Evolutionary conservation across 306 rosid genomes (phyloP), one percentile per base, ranked within the genome.

Genomic region (Cicer chorassanicum): DNA sequence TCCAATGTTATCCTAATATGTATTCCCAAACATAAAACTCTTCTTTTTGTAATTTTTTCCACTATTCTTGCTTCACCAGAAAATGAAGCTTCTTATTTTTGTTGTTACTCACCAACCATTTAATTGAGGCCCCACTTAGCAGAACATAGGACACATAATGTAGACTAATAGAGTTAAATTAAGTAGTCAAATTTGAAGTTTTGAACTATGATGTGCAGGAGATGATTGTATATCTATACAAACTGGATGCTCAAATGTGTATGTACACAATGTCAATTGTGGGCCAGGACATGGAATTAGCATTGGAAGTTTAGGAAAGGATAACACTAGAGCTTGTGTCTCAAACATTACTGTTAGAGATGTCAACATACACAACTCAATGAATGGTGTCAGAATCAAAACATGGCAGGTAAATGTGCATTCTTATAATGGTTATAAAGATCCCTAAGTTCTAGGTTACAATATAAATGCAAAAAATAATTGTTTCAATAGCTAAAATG

Each of bases 281-380:
- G 97, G 99, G 12, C 99, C 99, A 49, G 99, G 99, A 61, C 99
- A 94, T 64, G 98, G 98, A 80, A 93, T 93, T 88, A 94, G 97
- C 95, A 94, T 94, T 60, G 98, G 98, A 76, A 36, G 98, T 83
- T 87, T 94, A 45, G 98, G 99, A 61, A 90, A 84, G 82, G 97
- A 85, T 72, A 89, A 90, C 81, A 90, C 95, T 19, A 86, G 88
- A 80, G 97, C 99, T n/a, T 94, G 99, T 70, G 99, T 94, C 81
- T 87, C 97, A 44, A 94, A 94, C 84, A 92, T 94, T 82, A 94
- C 99, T 2, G 70, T 94, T 75, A 89, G 97, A 57, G 97, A 94
- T 48, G 86, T 94, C 36, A 82, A 42, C 57, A 90, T 94, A 84
- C 93, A 90, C 75, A 87, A 85, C 86, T 90, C 99, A 50, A 91